phyloP scores from a whole-genome alignment of 768 basidiomycete species.

The Aureoboletus auriporus region DNA sequence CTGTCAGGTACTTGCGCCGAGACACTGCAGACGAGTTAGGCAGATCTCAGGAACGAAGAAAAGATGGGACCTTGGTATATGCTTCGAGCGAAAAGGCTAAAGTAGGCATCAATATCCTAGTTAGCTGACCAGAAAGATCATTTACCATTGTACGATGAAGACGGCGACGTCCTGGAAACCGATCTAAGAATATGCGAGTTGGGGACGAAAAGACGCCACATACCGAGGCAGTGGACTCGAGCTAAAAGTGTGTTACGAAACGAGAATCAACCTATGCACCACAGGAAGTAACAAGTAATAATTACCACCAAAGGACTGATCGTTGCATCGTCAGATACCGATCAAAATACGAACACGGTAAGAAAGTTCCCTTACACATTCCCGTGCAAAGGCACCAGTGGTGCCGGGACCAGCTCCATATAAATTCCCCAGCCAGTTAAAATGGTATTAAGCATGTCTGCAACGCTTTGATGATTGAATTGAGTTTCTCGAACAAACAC shows the following conservation, averaged over 20 bases:
- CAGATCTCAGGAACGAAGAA: background rate
- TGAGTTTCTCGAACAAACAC: background rate
- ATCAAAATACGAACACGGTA: background rate
- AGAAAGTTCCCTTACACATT: constrained; percentile 2
- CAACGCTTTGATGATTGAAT: constrained; percentile 1
- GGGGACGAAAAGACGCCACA: background rate
- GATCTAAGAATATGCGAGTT: background rate
- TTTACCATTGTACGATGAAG: constrained; percentile 13
- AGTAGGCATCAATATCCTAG: background rate
- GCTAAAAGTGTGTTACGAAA: background rate
- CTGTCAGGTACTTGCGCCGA: constrained; percentile 1
- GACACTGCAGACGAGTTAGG: constrained; percentile 7
- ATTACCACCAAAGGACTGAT: constrained; percentile 13
- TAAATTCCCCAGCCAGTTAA: constrained; percentile 11
- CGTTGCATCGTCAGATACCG: background rate
- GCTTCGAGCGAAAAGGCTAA: constrained; percentile 10
- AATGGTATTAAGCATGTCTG: constrained; percentile 11
- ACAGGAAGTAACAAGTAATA: background rate
- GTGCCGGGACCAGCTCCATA: constrained; percentile 3
- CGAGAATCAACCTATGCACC: background rate
- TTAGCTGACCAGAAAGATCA: background rate
- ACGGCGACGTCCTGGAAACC: constrained; percentile 2
- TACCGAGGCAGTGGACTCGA: constrained; percentile 15
- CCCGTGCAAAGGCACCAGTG: constrained; percentile 1
- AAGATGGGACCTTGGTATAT: constrained; percentile 6